Evolutionary conservation across 192 early-diverging fungal genomes (phyloP), one percentile per base, ranked within the genome.

Genomic region (Rhizophagus clarus): DNA sequence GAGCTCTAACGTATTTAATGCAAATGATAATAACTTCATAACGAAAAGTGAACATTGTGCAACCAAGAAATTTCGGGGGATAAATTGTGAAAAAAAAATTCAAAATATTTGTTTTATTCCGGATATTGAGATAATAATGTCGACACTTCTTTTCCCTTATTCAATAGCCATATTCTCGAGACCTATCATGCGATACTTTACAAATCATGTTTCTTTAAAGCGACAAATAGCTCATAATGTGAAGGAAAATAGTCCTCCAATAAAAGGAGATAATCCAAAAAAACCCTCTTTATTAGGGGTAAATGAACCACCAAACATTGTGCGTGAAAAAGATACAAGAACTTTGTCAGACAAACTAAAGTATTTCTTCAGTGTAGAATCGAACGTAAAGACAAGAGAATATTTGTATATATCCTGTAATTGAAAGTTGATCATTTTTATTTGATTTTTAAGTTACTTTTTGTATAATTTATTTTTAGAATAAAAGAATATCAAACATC

Each of bases 401-500:
- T 56, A 56, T 56, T 56, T 56, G 51, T 56, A 56, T 56, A 20
- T 56, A 56, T 15, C 4, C 6, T 56, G 51, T 17, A 15, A 15
- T 20, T 22, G 20, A 56, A 42, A 45, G 4, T 56, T 20, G 17
- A 22, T 6, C 15, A 22, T 22, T 56, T 56, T 56, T 56, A 4
- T 20, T 20, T 10, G 40, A 42, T 10, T 42, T 42, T 42, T 49
- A 15, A 15, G 31, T 15, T 60, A 9, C 22, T 1, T 63, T 14
- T 1, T 61, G 42, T 61, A 42, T 42, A 11, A 11, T 51, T 17
- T 62, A 11, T 26, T 61, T 63, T 24, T 63, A 76, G 74, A 76
- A 40, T 76, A 31, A 63, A 61, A 63, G 32, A 76, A 63, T 76
- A 63, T 42, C 34, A 76, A 40, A 63, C 40, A 28, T 62, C 74